These are phyloP conservation scores for Luffa aegyptiaca DNA, from an alignment of 306 rosid genomes.

Conservation along the genomic window DNA sequence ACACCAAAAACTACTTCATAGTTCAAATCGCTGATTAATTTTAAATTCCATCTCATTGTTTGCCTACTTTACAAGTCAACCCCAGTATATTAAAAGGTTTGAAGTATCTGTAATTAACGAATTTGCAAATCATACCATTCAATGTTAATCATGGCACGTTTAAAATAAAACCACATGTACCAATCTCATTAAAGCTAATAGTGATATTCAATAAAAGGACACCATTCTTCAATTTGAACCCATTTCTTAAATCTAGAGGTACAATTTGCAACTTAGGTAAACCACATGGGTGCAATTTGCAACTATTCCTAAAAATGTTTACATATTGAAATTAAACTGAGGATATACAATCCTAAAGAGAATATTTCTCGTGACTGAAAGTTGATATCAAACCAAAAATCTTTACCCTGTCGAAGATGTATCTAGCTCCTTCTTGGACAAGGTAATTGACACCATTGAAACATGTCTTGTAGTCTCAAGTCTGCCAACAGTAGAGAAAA, in stretches of 20 bases:
- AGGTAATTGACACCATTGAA: slow-evolving; percentile 71
- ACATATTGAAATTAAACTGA: neutral
- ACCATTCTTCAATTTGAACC: neutral
- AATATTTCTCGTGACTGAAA: neutral
- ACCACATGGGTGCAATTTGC: neutral
- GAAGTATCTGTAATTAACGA: neutral
- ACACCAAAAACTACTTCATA: neutral
- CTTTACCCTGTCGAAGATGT: slow-evolving; percentile 69
- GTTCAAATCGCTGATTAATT: neutral
- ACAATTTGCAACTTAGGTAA: neutral
- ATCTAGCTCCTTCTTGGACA: slow-evolving; percentile 57
- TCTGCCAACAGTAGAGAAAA: slow-evolving; percentile 31
- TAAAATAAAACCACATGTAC: neutral
- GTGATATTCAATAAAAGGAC: neutral
- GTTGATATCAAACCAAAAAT: neutral
- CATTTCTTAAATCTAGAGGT: neutral
- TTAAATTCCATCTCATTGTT: neutral
- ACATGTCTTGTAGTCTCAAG: slow-evolving; percentile 89
- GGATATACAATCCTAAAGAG: neutral
- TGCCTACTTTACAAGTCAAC: neutral
- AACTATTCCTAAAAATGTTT: neutral
- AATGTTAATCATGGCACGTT: neutral
- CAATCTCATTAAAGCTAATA: neutral
- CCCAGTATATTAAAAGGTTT: neutral
- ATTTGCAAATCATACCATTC: neutral